Evolutionary conservation across 2,329 filamentous ascomycete species (phyloP), one percentile per base, ranked within the genome.

Genomic region (Cladosporium sp.): DNA sequence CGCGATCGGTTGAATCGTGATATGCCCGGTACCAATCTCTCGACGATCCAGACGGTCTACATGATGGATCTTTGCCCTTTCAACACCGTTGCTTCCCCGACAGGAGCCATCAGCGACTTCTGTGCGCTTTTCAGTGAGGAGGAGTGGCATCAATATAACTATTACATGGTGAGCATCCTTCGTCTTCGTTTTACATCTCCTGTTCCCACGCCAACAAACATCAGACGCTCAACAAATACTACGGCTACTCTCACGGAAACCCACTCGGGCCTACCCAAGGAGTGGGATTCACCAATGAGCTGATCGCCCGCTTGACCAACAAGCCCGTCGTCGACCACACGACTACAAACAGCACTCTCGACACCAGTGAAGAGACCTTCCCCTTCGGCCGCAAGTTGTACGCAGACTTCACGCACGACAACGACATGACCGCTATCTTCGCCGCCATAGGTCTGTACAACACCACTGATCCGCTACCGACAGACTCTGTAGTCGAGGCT

Each of bases 31-130:
- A 83, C 80, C 4, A 82, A 86, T 54, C 67, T 96, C 36, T 80
- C 78, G 2, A 64, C 75, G 11, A 62, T 72, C 1, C 83, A 92
- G 29, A 80, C 83, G 1, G 73, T 90, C 51, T 80, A 78, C 51
- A 66, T 96, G 29, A 96, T 96, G 89, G 89, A 96, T 61, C 75
- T 96, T 54, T 96, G 91, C 62, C 85, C 91, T 0, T 96, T 89
- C 70, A 79, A 86, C 58, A 92, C 88, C 0, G 82, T 95, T n/a
- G 82, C 85, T 7, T 74, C 80, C 5, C 70, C 77, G 2, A 78
- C 73, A 4, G 75, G 69, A 15, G 65, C 64, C 4, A 66, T 85
- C 8, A 89, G 89, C 0, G 72, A 75, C 0, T 95, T 96, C 70
- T 96, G 91, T 68, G 64, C 66, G 12, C 74, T 96, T 20, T 96